Evolutionary conservation across 495 filamentous ascomycete genomes (phyloP).

Genomic region (Friedmanniomyces endolithicus): DNA sequence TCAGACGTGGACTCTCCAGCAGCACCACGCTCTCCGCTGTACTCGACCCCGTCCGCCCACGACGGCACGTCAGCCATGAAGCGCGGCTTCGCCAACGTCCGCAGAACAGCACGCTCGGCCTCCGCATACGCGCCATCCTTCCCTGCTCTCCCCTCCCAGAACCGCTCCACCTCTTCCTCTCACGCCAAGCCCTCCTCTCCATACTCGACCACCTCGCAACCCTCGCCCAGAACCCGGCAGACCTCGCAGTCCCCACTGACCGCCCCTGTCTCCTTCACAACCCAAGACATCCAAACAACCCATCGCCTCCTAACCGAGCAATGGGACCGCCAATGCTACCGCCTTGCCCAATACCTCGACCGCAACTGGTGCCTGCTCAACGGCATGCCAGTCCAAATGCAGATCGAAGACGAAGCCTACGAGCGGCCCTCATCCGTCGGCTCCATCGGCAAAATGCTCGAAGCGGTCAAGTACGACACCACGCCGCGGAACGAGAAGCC

Average conservation of each 20-base stretch:
- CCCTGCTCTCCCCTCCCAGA: conserved; percentile 4
- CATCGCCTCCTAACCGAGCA: conserved; percentile 45
- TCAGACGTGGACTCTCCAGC: conserved; percentile 24
- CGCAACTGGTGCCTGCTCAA: conserved; percentile 50
- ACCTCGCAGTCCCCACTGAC: conserved; percentile 3
- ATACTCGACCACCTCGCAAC: background rate
- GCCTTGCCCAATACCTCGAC: conserved; percentile 45
- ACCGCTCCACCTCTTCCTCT: conserved; percentile 1
- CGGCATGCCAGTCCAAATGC: conserved; percentile 27
- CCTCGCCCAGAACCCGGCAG: conserved; percentile 1
- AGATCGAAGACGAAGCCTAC: conserved; percentile 29
- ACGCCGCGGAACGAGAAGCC: conserved; percentile 30
- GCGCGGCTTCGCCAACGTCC: conserved; percentile 6
- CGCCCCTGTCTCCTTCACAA: conserved; percentile 15
- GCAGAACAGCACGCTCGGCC: conserved; percentile 9
- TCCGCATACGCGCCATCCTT: conserved; percentile 16
- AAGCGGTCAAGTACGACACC: conserved; percentile 27
- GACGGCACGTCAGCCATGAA: conserved; percentile 2
- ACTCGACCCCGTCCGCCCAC: background rate
- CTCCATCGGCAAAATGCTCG: conserved; percentile 26
- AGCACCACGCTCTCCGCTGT: conserved; percentile 19
- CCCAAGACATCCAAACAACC: conserved; percentile 32
- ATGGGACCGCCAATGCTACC: conserved; percentile 49
- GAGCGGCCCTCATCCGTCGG: conserved; percentile 25
- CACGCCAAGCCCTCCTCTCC: background rate